Evolutionary conservation across 352 stramenopile genomes (phyloP), one percentile per base, ranked within the genome.

Genomic region (Pythium pyrilobum): DNA sequence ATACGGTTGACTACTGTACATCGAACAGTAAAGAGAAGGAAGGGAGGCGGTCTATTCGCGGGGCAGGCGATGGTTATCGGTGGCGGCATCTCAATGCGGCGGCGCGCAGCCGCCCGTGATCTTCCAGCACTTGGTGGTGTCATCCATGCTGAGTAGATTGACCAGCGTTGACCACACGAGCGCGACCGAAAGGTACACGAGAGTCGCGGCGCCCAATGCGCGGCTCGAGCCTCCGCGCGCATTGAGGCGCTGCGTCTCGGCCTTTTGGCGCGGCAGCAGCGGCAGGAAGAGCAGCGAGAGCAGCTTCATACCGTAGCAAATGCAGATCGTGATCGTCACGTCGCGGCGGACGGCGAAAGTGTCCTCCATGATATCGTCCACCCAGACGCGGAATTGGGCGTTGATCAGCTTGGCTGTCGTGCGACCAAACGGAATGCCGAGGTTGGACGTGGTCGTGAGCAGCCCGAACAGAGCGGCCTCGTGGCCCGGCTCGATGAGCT

Each of bases 121-220:
- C 15, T 64, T 61, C 68, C 72, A 83, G 68, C 81, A 91, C 52
- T 77, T 62, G 27, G 75, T 91, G n/a, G 37, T 52, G 5, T 67
- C 56, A 46, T 74, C 66, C 63, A 89, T 86, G 37, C 67, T 80
- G 38, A 91, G 34, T 25, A 63, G 5, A 23, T 64, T 64, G 32
- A 54, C 43, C 12, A 64, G 27, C 24, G 47, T 54, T 12, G 59
- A 37, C 27, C 41, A 46, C 23, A 49, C 43, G 7, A 67, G 31
- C 38, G 59, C 45, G 11, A 63, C 16, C 6, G 21, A 11, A 2
- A 51, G 18, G 39, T 62, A 62, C 32, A 45, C 37, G 32, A 56
- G 15, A 8, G 59, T 62, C 15, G 45, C 6, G 7, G 25, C 20
- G 21, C 52, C 59, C 37, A 56, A 48, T 25, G 15, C 13, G 6